Percentiles rank a stretch among this genome's conserved stretches.
Evolutionary conservation across 1,284 basidiomycete species (phyloP).

Genomic region (Coriolopsis trogii): DNA sequence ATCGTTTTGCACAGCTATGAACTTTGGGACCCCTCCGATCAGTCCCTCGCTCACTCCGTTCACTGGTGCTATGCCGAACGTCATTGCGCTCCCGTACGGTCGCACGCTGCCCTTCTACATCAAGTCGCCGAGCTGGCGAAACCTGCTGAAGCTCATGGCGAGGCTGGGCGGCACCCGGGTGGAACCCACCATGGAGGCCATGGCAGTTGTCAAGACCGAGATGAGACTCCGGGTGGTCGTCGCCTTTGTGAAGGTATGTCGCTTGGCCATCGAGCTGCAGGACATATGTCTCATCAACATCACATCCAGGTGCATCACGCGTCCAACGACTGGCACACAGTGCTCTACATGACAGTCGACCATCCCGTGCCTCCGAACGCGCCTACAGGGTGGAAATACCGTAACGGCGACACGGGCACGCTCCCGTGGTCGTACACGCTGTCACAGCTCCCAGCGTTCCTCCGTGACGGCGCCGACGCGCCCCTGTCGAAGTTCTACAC

Average conservation of each 20-base stretch:
- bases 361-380: slow-evolving; percentile 53
- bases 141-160: slow-evolving; percentile 72
- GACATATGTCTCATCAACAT: not conserved
- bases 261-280: not conserved
- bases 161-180: slow-evolving; percentile 67
- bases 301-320: slow-evolving; percentile 54
- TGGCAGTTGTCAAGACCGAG: slow-evolving; percentile 57
- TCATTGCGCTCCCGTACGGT: slow-evolving; percentile 70
- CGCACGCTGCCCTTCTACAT: slow-evolving; percentile 69
- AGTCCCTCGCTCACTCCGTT: slow-evolving; percentile 48
- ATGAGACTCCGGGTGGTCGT: slow-evolving; percentile 70
- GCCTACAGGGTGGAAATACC: slow-evolving; percentile 49
- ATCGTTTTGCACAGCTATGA: slow-evolving; percentile 50
- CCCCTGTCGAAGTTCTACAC: slow-evolving; percentile 68
- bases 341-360: slow-evolving; percentile 77
- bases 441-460: slow-evolving; percentile 56
- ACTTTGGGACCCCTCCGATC: slow-evolving; percentile 63
- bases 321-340: slow-evolving; percentile 66
- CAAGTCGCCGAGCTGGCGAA: slow-evolving; percentile 72
- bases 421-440: slow-evolving; percentile 74
- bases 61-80: slow-evolving; percentile 62
- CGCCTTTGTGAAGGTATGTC: slow-evolving; percentile 71
- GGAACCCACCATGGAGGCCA: slow-evolving; percentile 68
- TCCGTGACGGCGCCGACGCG: slow-evolving; percentile 65
- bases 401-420: slow-evolving; percentile 58